Evolutionary conservation across 2,329 filamentous ascomycete species (phyloP).

Genomic region (Ascochyta clinopodiicola): DNA sequence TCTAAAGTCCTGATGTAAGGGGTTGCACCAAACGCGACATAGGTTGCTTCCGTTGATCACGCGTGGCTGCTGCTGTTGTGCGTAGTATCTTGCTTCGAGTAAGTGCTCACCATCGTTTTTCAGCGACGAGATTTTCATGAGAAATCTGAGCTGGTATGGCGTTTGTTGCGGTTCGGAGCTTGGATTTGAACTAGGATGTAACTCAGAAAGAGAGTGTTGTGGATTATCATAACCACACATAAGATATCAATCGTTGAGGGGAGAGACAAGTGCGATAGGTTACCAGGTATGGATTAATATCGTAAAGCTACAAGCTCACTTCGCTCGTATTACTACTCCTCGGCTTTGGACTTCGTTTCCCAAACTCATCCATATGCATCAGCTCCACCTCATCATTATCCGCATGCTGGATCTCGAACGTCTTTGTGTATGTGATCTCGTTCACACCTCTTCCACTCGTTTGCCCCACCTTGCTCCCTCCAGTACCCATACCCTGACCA

Average conservation of each 20-base stretch:
- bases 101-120: too few relatives aligned
- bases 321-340: constrained; percentile 19
- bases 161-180: too few relatives aligned
- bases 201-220: not conserved
- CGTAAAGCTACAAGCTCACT: constrained; percentile 16
- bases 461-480: constrained; percentile 4
- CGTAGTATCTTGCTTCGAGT: too few relatives aligned
- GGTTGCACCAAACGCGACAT: too few relatives aligned
- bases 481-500: constrained; percentile 3
- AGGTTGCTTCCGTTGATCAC: too few relatives aligned
- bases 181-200: too few relatives aligned
- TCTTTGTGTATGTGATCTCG: constrained; percentile 15
- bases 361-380: constrained; percentile 20
- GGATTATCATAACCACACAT: too few relatives aligned
- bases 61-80: too few relatives aligned
- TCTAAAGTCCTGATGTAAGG: too few relatives aligned
- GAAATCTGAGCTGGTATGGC: too few relatives aligned
- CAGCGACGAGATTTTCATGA: too few relatives aligned
- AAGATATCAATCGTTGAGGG: not conserved
- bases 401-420: constrained; percentile 9
- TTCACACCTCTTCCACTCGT: constrained; percentile 5
- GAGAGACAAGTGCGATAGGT: not conserved
- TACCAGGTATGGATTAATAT: not conserved
- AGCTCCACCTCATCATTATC: constrained; percentile 17
- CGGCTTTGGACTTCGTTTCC: constrained; percentile 10